Evolutionary conservation across 805 yeast genomes (phyloP), one percentile per base, ranked within the genome.

Genomic region (Tetrapisispora iriomotensis): DNA sequence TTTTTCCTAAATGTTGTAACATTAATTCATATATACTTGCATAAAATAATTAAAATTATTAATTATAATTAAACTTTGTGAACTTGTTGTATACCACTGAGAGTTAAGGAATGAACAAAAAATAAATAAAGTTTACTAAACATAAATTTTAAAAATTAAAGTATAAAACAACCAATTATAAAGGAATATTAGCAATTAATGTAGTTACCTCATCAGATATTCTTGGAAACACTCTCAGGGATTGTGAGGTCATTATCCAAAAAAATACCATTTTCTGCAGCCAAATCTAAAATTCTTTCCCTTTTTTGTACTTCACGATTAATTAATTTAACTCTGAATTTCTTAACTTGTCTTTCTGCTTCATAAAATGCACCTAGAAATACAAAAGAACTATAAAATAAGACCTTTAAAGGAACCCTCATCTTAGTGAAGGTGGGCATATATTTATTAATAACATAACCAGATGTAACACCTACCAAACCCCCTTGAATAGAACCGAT

Each of bases 401-500:
- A 61, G 4, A 62, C 66, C 22, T 63, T 58, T n/a, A 64, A 64
- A 24, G 62, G 72, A 2, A 50, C 50, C 45, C 72, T 59, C 6
- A 66, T 62, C 10, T 48, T 53, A 34, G 62, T 53, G 41, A 61
- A 66, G 0, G 58, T 50, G 7, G 62, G 58, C 2, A 64, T 60
- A n/a, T 61, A 53, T 23, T 63, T 44, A 24, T 63, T 51, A 3
- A 68, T 41, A 14, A 65, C 34, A 9, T 63, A 41, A 0, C 57
- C 67, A 1, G 65, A 45, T 0, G 64, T 46, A 7, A 61, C 21
- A 31, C 72, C 66, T 20, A 66, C 49, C 8, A 63, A 39, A 0
- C 63, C 65, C 20, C 73, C 74, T 44, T 67, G 67, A 2, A 57
- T 45, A 0, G 68, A 70, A 26, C 73, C 74, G n/a, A 65, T 49